These are phyloP conservation scores for Camellia japonica DNA, from an alignment of 148 eudicot species.

Conservation along the genomic window DNA sequence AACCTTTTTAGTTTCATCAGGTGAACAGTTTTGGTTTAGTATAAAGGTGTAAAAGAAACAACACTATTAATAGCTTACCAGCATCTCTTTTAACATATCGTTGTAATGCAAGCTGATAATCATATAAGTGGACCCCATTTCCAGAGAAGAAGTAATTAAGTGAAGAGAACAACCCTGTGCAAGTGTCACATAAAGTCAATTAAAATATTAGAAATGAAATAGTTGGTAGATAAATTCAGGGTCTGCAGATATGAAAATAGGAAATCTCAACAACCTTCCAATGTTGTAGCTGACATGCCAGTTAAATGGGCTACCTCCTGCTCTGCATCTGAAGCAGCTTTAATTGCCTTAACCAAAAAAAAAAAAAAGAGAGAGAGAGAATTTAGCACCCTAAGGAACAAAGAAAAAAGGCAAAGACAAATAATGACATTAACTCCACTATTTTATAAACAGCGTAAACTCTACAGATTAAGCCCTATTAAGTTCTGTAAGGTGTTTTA, in stretches of 20 bases:
- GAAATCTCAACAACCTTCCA: constrained; percentile 62
- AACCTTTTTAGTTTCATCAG: background rate
- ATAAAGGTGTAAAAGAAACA: constrained; percentile 2
- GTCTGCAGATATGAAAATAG: constrained; percentile 3
- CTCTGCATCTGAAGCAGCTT: constrained; percentile 77
- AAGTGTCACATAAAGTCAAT: constrained; percentile 19
- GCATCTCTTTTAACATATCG: constrained; percentile 47
- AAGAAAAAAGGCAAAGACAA: background rate
- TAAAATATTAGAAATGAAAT: constrained; percentile 2
- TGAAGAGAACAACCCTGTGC: constrained; percentile 76
- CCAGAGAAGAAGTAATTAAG: constrained; percentile 69
- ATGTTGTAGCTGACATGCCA: constrained; percentile 57
- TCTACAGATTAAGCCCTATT: background rate
- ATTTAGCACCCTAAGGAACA: background rate
- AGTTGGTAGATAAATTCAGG: constrained; percentile 6
- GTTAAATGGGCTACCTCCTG: constrained; percentile 60
- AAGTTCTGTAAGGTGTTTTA: constrained; percentile 19
- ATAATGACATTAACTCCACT: background rate
- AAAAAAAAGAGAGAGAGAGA: background rate
- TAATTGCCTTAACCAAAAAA: constrained; percentile 56
- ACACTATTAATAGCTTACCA: constrained; percentile 42
- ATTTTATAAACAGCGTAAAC: background rate
- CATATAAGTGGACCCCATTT: constrained; percentile 57
- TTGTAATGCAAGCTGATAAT: constrained; percentile 75
- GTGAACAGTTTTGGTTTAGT: background rate